Evolutionary conservation across 2,329 filamentous ascomycete genomes (phyloP).

Genomic region (Neofusicoccum kwambonambiense): DNA sequence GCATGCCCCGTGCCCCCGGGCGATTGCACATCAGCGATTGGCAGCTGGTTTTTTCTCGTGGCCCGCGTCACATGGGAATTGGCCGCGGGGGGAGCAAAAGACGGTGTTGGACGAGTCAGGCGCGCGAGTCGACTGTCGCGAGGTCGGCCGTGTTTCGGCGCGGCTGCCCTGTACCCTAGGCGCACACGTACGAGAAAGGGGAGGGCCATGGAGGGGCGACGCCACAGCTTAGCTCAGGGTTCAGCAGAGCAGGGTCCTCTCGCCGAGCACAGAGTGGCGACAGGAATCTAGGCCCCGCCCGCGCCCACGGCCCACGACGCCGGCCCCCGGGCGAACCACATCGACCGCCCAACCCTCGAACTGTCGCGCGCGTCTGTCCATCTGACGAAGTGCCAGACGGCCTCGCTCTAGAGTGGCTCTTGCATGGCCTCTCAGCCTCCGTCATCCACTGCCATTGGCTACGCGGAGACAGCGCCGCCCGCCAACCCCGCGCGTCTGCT

Average conservation of each 20-base stretch:
- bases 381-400: neutral
- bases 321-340: neutral
- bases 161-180: neutral
- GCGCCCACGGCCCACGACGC: neutral
- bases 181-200: neutral
- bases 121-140: neutral
- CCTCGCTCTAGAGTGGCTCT: neutral
- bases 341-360: neutral
- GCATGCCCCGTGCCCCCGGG: neutral
- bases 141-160: conserved; percentile 12
- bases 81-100: neutral
- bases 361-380: neutral
- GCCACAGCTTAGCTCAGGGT: conserved; percentile 7
- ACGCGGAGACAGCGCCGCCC: neutral
- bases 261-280: conserved; percentile 3
- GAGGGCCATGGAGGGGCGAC: neutral
- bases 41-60: conserved; percentile 10
- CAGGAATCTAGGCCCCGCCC: conserved; percentile 7
- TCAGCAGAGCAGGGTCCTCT: conserved; percentile 9
- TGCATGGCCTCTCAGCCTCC: neutral
- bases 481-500: neutral
- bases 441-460: neutral
- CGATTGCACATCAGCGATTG: neutral
- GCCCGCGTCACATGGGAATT: conserved; percentile 15
- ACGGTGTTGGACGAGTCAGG: conserved; percentile 11